Evolutionary conservation across 495 filamentous ascomycete genomes (phyloP).

Genomic region (Aspergillus sparsus): DNA sequence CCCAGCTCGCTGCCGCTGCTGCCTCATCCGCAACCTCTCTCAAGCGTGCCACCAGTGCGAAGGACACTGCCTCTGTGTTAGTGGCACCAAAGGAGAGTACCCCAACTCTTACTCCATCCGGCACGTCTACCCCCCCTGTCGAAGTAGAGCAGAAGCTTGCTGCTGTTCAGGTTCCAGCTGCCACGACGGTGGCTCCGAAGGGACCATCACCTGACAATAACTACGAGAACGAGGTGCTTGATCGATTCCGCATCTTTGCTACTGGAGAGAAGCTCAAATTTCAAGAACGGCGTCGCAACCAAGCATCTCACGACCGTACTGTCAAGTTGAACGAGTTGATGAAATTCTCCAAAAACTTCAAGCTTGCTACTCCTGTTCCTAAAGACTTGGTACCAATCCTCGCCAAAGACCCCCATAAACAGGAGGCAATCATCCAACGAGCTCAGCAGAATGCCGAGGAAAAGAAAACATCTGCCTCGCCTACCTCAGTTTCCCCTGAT

Average conservation of each 20-base stretch:
- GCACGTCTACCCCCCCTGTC: conserved; percentile 18
- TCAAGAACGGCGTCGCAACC: conserved; percentile 69
- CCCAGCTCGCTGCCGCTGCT: conserved; percentile 65
- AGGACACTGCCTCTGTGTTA: conserved; percentile 22
- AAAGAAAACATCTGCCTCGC: conserved; percentile 48
- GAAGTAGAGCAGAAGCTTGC: conserved; percentile 44
- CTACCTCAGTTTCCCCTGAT: conserved; percentile 34
- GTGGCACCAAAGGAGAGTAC: conserved; percentile 32
- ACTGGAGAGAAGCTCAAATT: conserved; percentile 71
- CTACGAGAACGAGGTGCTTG: conserved; percentile 75
- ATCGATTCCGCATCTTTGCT: conserved; percentile 81
- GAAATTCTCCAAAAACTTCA: conserved; percentile 93
- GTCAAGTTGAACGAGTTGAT: conserved; percentile 90
- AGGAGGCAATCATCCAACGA: conserved; percentile 87
- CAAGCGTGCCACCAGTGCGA: conserved; percentile 30
- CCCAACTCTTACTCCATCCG: conserved; percentile 36
- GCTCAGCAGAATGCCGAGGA: conserved; percentile 65
- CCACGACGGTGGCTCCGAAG: conserved; percentile 47
- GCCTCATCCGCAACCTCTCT: conserved; percentile 62
- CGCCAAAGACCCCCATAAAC: conserved; percentile 90
- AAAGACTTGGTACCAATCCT: conserved; percentile 91
- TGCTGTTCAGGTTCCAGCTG: conserved; percentile 24
- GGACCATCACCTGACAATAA: conserved; percentile 58
- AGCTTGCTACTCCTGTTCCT: conserved; percentile 86
- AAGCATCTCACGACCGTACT: conserved; percentile 71